phyloP scores from a whole-genome alignment of 192 early-diverging fungal species.

The Coemansia sp. region DNA sequence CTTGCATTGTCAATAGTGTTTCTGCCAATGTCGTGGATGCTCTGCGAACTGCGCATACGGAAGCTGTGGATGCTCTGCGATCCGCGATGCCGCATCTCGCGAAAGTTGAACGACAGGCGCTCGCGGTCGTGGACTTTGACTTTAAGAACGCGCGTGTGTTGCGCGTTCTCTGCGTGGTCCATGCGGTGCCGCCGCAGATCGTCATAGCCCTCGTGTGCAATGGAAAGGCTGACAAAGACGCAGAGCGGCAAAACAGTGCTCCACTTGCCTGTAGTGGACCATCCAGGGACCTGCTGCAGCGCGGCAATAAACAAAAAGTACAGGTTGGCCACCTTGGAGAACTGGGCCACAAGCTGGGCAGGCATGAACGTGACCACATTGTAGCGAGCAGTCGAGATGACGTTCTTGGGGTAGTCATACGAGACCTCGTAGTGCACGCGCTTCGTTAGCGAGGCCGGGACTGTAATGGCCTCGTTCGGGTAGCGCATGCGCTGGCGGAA shows the following conservation, averaged over 20 bases:
- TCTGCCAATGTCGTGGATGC: conserved; percentile 45
- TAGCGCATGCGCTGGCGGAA: conserved; percentile 51
- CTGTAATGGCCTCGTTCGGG: conserved; percentile 41
- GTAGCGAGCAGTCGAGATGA: conserved; percentile 82
- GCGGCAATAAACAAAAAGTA: conserved; percentile 92
- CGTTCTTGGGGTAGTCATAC: conserved; percentile 57
- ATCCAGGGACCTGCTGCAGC: conserved; percentile 77
- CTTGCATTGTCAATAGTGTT: conserved; percentile 24
- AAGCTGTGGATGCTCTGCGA: conserved; percentile 59
- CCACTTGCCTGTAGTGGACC: conserved; percentile 78
- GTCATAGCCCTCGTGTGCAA: conserved; percentile 78
- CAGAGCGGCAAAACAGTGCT: conserved; percentile 76
- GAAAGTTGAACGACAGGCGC: conserved; percentile 55
- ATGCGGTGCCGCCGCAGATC: conserved; percentile 69
- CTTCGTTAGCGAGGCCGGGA: conserved; percentile 57
- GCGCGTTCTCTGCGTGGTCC: conserved; percentile 65
- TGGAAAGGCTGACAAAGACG: conserved; percentile 76
- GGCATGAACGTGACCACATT: conserved; percentile 85
- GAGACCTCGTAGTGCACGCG: conserved; percentile 59
- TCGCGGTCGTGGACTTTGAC: conserved; percentile 60
- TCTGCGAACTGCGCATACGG: conserved; percentile 47
- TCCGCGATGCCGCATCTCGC: conserved; percentile 41
- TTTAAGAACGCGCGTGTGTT: conserved; percentile 58
- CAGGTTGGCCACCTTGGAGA: conserved; percentile 91
- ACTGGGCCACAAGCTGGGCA: conserved; percentile 96